Base-by-base conservation (phyloP, 306 rosid genomes). In the Quercus cerris region DNA sequence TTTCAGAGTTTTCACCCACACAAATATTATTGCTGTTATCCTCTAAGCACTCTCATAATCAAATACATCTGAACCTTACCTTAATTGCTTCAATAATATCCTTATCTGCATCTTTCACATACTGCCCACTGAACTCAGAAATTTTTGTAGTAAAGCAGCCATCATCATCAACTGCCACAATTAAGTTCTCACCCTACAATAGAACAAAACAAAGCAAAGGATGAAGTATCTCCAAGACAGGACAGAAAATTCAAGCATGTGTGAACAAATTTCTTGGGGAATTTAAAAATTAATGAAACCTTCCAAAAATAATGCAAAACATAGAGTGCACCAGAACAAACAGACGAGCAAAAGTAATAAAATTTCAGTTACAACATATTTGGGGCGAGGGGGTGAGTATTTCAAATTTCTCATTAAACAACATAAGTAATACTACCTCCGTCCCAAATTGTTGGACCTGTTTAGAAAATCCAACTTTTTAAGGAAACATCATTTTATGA, bases 81-180 rank as follows among this genome's bases (percentile, higher is more conserved):
- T 95, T 95, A 67, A 90, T 83, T 59, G 94, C 97, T 71, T 90
- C 99, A 85, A 91, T 80, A 56, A 95, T 93, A 84, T 86, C 92
- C 78, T 91, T 91, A 85, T 91, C 98, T 18, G 97, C 97, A 46
- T 95, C 93, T 84, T 95, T 95, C 71, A 95, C 93, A 79, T 95
- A 88, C 79, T 91, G 35, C 77, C 94, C 97, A 69, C 89, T 88
- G 79, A 93, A 93, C 59, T 95, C 92, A 0, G 90, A 81, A 83
- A 93, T 82, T 85, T 86, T 93, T 63, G 84, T 84, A 0, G 90
- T 95, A 83, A 95, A 95, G 90, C 94, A 90, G 74, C 99, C 99
- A 91, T 95, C 98, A 67, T 95, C 99, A 73, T 95, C 99, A 74
- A 95, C 98, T 62, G 98, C 98, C 66, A 95, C 98, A 75, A 86